Evolutionary conservation across 768 basidiomycete species (phyloP), one percentile per base, ranked within the genome.

Genomic region (Russula earlei): DNA sequence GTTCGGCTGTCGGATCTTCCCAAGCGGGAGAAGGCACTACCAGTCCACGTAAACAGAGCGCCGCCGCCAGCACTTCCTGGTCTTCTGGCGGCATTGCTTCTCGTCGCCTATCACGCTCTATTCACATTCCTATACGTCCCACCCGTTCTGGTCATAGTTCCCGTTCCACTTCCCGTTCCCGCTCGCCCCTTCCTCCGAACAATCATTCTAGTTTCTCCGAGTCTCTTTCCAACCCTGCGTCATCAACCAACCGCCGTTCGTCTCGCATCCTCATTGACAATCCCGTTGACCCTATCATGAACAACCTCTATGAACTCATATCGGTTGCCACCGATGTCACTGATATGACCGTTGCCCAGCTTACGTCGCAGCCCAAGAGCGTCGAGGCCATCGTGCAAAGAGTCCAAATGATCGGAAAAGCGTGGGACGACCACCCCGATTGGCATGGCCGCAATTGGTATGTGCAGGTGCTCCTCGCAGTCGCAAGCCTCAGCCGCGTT

Each of bases 381-480:
- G 94, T 91, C 69, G 85, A 87, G 63, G 77, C 84, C 57, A 80
- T 94, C 58, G 93, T 99, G 22, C 88, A 91, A 66, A 80, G 90
- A 50, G 86, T 97, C 0, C 93, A 96, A 70, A 78, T 78, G 57
- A 89, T 97, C 60, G 96, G 96, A 61, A 87, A 84, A 67, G 86
- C 86, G 6, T 98, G 96, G 96, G 94, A 97, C 63, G 91, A 95
- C 49, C 91, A 97, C 71, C 91, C 93, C 20, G 93, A 97, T 68
- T 97, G 94, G 89, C 91, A 93, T 63, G 94, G 96, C 24, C 79
- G 95, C 55, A 91, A 88, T 56, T 99, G 95, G 96, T 98, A 97
- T 71, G 93, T 97, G 50, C 93, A 95, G 67, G 85, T 97, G 25
- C 78, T 98, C 5, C 83, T 97, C 47, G 95, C 96, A 20, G 85